Base-by-base conservation (phyloP, 345 rosid species). In the Limnanthes douglasii region DNA sequence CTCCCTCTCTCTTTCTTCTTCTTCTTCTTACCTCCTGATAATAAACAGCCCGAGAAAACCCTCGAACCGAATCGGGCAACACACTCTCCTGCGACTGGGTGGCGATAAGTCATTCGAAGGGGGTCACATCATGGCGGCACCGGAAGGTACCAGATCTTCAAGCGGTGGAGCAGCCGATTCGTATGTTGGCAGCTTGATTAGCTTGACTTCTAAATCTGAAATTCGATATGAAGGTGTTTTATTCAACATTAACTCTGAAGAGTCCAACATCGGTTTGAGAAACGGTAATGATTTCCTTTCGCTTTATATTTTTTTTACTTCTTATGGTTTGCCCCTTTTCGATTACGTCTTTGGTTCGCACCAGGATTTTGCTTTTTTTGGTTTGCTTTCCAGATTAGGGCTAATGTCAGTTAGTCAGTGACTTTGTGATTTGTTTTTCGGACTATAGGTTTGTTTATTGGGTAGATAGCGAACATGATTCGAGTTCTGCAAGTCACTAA, bases 171-270 rank as follows among this genome's bases (percentile, higher is more conserved):
- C 41, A 12, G 53, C 25, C 15, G 66, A 57, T 13, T 37, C 64
- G 2, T 62, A 25, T 32, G 14, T 66, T 5, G 74, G 77, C 51
- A 62, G 64, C 48, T 41, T 48, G 11, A 30, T 60, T 14, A 49
- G 61, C 45, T 34, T 73, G 13, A 55, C 50, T 6, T 52, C 77
- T 2, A 66, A 60, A 48, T 43, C 14, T 46, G 60, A 51, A 25
- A 32, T 57, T 49, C 69, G 72, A 31, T 73, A 60, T 49, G 60
- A 63, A 14, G 73, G 73, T 25, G 19, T 66, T 40, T 60, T 69
- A 3, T 58, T 28, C 30, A 11, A 16, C 31, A 29, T 69, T 34
- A 63, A 39, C 48, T 25, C 37, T 8, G 26, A 53, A 5, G 72
- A 61, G 21, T 55, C 64, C 14, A 37, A 48, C 34, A 34, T 69